phyloP scores from a whole-genome alignment of 331 rosid genomes.

The Stylosanthes scabra region DNA sequence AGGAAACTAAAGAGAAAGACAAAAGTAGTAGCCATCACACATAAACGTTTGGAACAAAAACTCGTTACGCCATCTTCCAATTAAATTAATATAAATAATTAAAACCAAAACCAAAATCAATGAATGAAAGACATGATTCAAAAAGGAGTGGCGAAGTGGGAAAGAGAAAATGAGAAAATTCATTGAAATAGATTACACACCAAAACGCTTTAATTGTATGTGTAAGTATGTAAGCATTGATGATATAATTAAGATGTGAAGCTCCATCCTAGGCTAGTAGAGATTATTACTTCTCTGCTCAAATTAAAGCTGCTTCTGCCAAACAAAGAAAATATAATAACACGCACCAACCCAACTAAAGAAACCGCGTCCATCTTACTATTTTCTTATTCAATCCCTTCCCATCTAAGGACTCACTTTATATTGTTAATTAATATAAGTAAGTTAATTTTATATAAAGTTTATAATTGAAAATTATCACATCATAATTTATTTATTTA shows the following conservation, averaged over 20 bases:
- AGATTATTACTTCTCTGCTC: background rate
- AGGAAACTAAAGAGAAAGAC: background rate
- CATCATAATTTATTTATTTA: too few species aligned
- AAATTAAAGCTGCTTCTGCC: background rate
- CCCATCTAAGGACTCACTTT: constrained; percentile 32
- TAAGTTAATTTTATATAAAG: too few species aligned
- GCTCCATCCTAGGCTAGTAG: too few species aligned
- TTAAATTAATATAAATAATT: too few species aligned
- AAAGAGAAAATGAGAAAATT: too few species aligned
- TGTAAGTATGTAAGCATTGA: background rate
- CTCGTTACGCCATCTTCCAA: background rate
- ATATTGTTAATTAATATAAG: too few species aligned
- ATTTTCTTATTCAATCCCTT: background rate
- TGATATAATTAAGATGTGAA: background rate
- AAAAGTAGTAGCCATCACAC: constrained; percentile 25
- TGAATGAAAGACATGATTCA: background rate
- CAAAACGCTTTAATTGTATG: too few species aligned
- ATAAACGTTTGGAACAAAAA: constrained; percentile 8
- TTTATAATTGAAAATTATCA: too few species aligned
- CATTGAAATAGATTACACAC: too few species aligned
- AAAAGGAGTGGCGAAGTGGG: constrained; percentile 19
- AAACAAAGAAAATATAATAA: constrained; percentile 32
- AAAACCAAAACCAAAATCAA: too few species aligned
- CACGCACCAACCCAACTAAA: constrained; percentile 47
- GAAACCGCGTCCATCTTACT: constrained; percentile 57